Base-by-base conservation (phyloP, 169 alveolate species). In the Eimeria maxima region DNA sequence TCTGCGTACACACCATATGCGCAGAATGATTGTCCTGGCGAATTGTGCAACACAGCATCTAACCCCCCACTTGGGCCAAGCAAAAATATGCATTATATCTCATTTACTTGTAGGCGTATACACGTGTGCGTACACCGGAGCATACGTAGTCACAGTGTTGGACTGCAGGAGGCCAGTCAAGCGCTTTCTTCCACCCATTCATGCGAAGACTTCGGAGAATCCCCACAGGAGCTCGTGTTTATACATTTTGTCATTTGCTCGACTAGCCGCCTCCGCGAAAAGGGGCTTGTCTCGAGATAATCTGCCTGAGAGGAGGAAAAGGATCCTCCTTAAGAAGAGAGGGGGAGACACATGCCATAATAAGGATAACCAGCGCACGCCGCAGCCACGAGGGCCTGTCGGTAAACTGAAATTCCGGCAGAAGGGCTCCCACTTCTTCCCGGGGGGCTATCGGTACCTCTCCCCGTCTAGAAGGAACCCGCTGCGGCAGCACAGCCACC, bases 401-500 rank as follows among this genome's bases (percentile, higher is more conserved):
- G 0, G 87, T 76, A 42, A 4, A 76, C 33, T 38, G 87, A 45
- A 76, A 76, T 22, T 76, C 87, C 3, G 87, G 87, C 24, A 42
- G 33, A 27, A 44, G 60, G 65, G 27, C 60, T 18, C 44, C 47
- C 11, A 71, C 0, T 11, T 71, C 81, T 22, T 13, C 81, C 0
- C 47, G 81, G 81, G 81, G 47, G 50, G 29, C 81, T 47, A 8
- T 8, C 4, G 45, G 80, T 8, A 7, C 45, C 45, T 1, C 80
- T 33, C 4, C 45, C 24, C 81, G n/a, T 13, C 81, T 10, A 20
- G 50, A 29, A 11, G 81, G 81, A 20, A 27, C 81, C 81, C 81
- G 13, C 81, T 71, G 81, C 45, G 81, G 81, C 47, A 71, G 81
- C 81, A 71, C 81, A 20, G 81, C 81, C 44, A 71, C 81, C 20